These are phyloP conservation scores for Naegleria lovaniensis DNA, from an alignment of 208 protist species.

Conservation along the genomic window DNA sequence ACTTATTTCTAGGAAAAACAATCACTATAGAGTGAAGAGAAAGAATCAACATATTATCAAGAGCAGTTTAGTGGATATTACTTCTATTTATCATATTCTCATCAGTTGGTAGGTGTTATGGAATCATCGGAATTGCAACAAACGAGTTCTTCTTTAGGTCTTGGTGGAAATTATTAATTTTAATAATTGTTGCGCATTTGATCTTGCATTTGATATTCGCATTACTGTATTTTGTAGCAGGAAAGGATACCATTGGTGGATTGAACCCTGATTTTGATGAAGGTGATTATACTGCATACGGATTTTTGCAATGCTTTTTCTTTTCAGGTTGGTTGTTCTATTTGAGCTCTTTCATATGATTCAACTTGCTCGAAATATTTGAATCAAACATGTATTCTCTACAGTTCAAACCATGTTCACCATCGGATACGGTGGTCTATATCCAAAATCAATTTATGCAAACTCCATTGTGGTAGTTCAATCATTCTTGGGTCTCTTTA, in stretches of 20 bases:
- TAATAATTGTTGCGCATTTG: not conserved
- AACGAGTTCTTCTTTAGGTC: not conserved
- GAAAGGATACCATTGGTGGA: not conserved
- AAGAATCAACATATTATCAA: not conserved
- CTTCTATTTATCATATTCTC: not conserved
- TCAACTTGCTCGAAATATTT: no score
- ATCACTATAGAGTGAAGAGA: not conserved
- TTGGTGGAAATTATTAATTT: slow-evolving; percentile 8
- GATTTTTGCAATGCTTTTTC: not conserved
- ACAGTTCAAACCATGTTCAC: slow-evolving; percentile 12
- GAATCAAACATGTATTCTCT: no score
- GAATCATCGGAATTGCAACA: no score
- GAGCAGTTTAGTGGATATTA: not conserved
- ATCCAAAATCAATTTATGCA: slow-evolving; percentile 17
- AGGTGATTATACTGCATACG: not conserved
- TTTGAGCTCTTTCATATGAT: no score
- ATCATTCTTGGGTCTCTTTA: not conserved
- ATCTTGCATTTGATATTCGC: not conserved
- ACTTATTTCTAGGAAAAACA: not conserved
- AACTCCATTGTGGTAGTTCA: not conserved
- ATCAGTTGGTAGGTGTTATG: not conserved
- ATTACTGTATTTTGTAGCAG: not conserved
- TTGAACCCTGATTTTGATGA: not conserved
- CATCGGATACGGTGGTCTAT: not conserved
- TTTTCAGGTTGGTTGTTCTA: not conserved